phyloP scores from a whole-genome alignment of 2,329 filamentous ascomycete genomes.

The Lasiodiplodia citricola region DNA sequence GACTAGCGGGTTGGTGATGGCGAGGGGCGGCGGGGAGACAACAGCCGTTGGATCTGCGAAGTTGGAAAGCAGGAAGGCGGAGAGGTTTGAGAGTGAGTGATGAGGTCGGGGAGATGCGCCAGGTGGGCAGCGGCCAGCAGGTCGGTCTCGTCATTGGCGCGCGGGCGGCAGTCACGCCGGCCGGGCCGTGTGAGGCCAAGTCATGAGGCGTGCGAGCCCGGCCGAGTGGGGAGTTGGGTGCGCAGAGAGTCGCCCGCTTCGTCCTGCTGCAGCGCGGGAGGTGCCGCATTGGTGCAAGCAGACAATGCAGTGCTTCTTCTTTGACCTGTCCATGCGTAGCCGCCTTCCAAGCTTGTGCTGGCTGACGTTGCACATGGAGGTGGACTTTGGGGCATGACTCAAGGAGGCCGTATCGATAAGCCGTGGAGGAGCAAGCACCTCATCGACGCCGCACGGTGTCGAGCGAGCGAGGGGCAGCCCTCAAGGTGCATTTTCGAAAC shows the following conservation, averaged over 20 bases:
- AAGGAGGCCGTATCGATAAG: conserved; percentile 12
- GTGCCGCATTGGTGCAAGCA: conserved; percentile 5
- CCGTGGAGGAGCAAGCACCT: conserved; percentile 4
- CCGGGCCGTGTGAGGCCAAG: conserved; percentile 16
- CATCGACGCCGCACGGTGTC: neutral
- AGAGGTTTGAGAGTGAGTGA: neutral
- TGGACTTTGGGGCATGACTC: neutral
- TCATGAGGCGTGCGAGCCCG: conserved; percentile 24
- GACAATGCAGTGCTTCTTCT: conserved; percentile 5
- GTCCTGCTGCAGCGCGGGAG: neutral
- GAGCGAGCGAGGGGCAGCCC: neutral
- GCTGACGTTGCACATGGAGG: neutral
- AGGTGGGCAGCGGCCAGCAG: neutral
- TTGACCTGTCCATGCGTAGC: neutral
- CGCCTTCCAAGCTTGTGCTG: neutral
- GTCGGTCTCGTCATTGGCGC: conserved; percentile 13
- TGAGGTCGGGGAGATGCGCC: conserved; percentile 11
- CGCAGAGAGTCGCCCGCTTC: neutral
- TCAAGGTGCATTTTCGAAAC: conserved; percentile 18
- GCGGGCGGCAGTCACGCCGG: conserved; percentile 22
- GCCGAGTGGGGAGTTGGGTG: neutral
- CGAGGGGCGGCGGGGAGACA: neutral
- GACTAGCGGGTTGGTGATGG: neutral
- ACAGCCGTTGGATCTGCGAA: neutral
- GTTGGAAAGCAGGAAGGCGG: neutral